phyloP scores from a whole-genome alignment of 192 early-diverging fungal genomes.

The Coemansia sp. region DNA sequence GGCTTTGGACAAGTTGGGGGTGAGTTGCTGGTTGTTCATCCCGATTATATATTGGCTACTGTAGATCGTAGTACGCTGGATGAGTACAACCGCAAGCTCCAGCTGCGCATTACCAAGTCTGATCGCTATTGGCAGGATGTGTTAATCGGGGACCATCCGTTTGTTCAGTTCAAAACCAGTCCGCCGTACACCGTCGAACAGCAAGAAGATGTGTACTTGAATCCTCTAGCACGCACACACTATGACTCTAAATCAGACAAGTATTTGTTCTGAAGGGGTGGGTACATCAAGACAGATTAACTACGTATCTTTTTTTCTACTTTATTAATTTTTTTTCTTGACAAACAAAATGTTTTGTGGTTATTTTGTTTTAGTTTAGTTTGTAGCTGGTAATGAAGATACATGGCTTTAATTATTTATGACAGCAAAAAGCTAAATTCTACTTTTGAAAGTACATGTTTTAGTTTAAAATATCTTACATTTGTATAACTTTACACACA shows the following conservation, averaged over 20 bases:
- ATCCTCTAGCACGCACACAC: slow-evolving; percentile 28
- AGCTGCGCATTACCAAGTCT: slow-evolving; percentile 8
- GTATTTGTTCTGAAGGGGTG: slow-evolving; percentile 16
- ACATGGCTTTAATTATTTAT: no score
- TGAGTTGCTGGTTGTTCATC: slow-evolving; percentile 64
- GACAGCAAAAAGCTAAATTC: no score
- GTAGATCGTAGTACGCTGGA: slow-evolving; percentile 9
- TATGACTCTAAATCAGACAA: slow-evolving; percentile 16
- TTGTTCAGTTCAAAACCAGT: slow-evolving; percentile 30
- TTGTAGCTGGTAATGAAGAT: no score
- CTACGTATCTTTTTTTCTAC: no score
- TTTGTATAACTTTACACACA: no score
- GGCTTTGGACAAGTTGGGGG: slow-evolving; percentile 74
- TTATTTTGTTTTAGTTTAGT: no score
- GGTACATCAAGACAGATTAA: no score
- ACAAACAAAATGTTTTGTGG: no score
- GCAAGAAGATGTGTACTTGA: slow-evolving; percentile 19
- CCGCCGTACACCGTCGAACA: slow-evolving; percentile 32
- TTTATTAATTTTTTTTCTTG: no score
- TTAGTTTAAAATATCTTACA: no score
- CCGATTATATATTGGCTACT: slow-evolving; percentile 64
- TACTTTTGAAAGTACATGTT: no score
- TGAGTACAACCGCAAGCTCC: slow-evolving; percentile 20
- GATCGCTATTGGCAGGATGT: slow-evolving; percentile 41
- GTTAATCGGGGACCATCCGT: slow-evolving; percentile 36